Base-by-base conservation (phyloP, 1,139 yeast species). In the Wickerhamiella infanticola region DNA sequence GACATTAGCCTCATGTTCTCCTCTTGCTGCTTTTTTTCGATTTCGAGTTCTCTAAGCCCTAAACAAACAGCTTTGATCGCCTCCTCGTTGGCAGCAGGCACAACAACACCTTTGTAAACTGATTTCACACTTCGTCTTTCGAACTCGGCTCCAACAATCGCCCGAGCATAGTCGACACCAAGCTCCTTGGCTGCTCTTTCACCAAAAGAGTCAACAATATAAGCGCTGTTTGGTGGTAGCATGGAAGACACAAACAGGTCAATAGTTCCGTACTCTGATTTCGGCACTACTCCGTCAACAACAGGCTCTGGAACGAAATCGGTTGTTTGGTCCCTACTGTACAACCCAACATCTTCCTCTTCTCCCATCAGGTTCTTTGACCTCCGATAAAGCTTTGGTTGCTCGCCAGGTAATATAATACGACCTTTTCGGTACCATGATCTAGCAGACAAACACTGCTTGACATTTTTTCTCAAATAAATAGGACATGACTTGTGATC, bases 371-470 rank as follows among this genome's bases (percentile, higher is more conserved):
- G 60, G 63, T 58, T 81, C 76, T 55, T 80, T 55, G 0, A 37
- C 3, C 29, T n/a, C 2, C 54, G 42, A 24, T 40, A 26, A 4
- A 45, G 35, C 4, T 41, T 43, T 0, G 94, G 81, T 49, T 76
- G 76, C 29, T 69, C 77, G 0, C 94, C 95, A 0, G 76, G 61
- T 53, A 78, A 83, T 37, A 93, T 61, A 0, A 79, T 71, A 27
- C 95, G 65, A 0, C 98, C 99, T 45, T 72, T 65, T 65, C 81
- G 72, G 57, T 80, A 84, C 98, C 98, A 90, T 2, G 82, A 85
- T 53, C 77, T 77, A 0, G 95, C 84, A 0, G 93, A 77, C 48
- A 78, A 68, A 27, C 88, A 72, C 3, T 59, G 58, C 44, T 75
- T 69, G 1, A 93, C 86, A 55, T 79, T 75, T 1, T 73, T 63